phyloP scores from a whole-genome alignment of 352 stramenopile species.

The Achlya hypogyna region DNA sequence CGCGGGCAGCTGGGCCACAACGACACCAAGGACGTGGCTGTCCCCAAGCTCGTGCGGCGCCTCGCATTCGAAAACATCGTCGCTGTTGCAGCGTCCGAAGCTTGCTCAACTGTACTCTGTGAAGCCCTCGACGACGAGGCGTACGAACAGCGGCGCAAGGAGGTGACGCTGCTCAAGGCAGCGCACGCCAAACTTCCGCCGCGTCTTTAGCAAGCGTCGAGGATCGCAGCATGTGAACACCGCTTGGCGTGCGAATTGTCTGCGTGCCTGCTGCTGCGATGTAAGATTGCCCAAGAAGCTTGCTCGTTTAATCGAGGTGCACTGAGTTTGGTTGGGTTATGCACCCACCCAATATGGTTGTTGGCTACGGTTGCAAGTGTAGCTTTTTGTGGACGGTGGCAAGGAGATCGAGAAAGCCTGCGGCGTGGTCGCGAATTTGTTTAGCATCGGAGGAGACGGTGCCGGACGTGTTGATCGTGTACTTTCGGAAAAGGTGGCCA shows the following conservation, averaged over 20 bases:
- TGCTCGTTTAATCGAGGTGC: no score
- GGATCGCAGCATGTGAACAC: no score
- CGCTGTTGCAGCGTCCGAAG: slow-evolving; percentile 43
- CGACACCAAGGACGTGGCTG: slow-evolving; percentile 30
- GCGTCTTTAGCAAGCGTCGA: no score
- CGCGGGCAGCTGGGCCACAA: slow-evolving; percentile 38
- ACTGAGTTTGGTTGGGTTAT: no score
- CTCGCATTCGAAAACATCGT: slow-evolving; percentile 44
- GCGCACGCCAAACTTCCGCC: background rate
- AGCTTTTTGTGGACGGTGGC: background rate
- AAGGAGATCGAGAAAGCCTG: background rate
- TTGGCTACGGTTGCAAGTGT: background rate
- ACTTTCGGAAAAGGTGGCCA: slow-evolving; percentile 12
- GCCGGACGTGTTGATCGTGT: slow-evolving; percentile 15
- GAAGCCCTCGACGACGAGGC: slow-evolving; percentile 25
- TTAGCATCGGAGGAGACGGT: slow-evolving; percentile 7
- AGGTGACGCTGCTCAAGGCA: slow-evolving; percentile 39
- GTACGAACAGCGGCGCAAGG: slow-evolving; percentile 37
- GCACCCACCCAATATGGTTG: background rate
- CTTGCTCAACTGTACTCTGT: slow-evolving; percentile 43
- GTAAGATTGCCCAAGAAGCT: no score
- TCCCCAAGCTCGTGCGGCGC: slow-evolving; percentile 32
- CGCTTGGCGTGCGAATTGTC: no score
- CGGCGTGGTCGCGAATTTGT: background rate
- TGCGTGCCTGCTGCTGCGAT: no score